Evolutionary conservation across 306 rosid genomes (phyloP).

Genomic region (Trifolium repens): DNA sequence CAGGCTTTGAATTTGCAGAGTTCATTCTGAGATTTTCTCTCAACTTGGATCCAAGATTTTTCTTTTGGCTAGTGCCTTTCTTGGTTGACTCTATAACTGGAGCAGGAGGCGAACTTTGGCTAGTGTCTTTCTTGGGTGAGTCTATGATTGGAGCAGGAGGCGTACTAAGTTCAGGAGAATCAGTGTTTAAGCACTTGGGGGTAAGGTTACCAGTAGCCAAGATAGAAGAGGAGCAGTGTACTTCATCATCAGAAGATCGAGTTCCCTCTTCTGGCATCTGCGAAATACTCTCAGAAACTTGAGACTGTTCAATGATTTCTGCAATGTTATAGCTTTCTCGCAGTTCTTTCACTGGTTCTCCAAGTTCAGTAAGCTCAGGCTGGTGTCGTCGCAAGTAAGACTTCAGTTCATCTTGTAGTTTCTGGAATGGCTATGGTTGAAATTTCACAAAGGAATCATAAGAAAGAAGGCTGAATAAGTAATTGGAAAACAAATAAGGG

Average conservation of each 20-base stretch:
- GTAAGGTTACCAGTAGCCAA: conserved; percentile 54
- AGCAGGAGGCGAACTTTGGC: conserved; percentile 19
- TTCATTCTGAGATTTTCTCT: conserved; percentile 50
- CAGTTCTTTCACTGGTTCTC: conserved; percentile 58
- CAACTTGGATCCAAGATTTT: conserved; percentile 43
- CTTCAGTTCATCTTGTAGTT: conserved; percentile 66
- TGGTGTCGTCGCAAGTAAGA: conserved; percentile 59
- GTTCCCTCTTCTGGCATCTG: conserved; percentile 70
- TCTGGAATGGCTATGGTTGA: conserved; percentile 64
- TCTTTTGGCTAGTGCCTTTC: conserved; percentile 51
- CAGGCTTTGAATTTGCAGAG: conserved; percentile 52
- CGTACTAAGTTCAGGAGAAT: conserved; percentile 44
- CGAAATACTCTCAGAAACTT: conserved; percentile 63
- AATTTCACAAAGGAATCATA: conserved; percentile 7
- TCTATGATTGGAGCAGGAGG: conserved; percentile 40
- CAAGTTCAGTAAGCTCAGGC: conserved; percentile 48
- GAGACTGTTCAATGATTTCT: conserved; percentile 59
- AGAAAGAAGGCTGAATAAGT: conserved; percentile 12
- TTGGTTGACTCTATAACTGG: conserved; percentile 45
- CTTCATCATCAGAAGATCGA: conserved; percentile 74
- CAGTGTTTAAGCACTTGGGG: conserved; percentile 59
- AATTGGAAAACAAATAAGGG: neutral
- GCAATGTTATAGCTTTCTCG: conserved; percentile 57
- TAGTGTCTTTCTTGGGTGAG: conserved; percentile 49
- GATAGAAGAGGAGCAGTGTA: conserved; percentile 52